These are phyloP conservation scores for Skeletonema menzelii DNA, from an alignment of 108 stramenopile genomes.

Conservation along the genomic window DNA sequence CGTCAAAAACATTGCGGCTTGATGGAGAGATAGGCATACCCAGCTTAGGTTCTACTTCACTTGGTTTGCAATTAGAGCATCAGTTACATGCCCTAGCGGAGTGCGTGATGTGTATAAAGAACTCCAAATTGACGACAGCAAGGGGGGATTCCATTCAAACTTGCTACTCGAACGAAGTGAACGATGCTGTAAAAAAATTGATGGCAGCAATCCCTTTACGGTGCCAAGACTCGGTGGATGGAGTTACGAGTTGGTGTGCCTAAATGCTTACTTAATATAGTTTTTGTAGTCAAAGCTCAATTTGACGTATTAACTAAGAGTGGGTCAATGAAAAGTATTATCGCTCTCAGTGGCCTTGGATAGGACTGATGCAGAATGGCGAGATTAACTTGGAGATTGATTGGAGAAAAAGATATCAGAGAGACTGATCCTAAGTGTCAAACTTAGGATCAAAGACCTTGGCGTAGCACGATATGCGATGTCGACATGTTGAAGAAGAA, in stretches of 20 bases:
- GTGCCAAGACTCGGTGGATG: slow-evolving; percentile 6
- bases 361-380: too few relatives aligned
- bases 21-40: slow-evolving; percentile 5
- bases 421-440: too few relatives aligned
- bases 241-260: neutral
- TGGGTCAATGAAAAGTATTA: too few relatives aligned
- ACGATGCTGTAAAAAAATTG: slow-evolving; percentile 11
- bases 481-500: too few relatives aligned
- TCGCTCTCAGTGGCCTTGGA: too few relatives aligned
- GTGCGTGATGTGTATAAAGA: slow-evolving; percentile 19
- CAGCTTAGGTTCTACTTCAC: slow-evolving; percentile 1
- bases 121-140: neutral
- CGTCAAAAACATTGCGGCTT: neutral
- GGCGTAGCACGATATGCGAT: too few relatives aligned
- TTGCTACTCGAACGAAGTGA: slow-evolving; percentile 35
- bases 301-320: too few relatives aligned
- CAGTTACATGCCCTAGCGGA: slow-evolving; percentile 23
- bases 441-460: too few relatives aligned
- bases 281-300: neutral
- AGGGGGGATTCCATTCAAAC: slow-evolving; percentile 8
- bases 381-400: too few relatives aligned
- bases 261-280: neutral
- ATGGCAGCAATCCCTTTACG: slow-evolving; percentile 16
- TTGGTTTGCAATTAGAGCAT: slow-evolving; percentile 17
- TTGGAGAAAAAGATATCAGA: too few relatives aligned